These are phyloP conservation scores for Athelia psychrophila DNA, from an alignment of 1,284 basidiomycete genomes.

Conservation along the genomic window DNA sequence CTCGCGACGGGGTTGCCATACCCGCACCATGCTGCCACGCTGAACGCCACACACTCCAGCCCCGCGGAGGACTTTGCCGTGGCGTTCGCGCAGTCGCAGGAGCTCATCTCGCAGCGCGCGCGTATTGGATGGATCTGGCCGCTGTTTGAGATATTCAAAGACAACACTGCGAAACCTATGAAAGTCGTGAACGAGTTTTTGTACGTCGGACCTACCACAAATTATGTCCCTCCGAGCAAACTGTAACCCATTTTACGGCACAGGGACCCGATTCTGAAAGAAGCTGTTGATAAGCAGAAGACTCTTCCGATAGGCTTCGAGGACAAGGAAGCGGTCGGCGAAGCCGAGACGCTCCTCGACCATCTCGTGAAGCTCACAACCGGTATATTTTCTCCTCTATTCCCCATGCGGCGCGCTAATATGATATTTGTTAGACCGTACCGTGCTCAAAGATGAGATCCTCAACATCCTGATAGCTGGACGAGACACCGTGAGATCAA, in stretches of 20 bases:
- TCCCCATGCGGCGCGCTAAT: too few species aligned
- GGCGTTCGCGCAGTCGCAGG: slow-evolving; percentile 32
- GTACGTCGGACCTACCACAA: too few species aligned
- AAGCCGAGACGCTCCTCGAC: slow-evolving; percentile 32
- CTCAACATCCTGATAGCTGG: slow-evolving; percentile 50
- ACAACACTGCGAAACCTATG: slow-evolving; percentile 15
- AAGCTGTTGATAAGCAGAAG: slow-evolving; percentile 11
- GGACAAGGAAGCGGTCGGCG: slow-evolving; percentile 10
- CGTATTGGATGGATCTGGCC: slow-evolving; percentile 31
- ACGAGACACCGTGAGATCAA: slow-evolving; percentile 40
- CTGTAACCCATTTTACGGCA: too few species aligned
- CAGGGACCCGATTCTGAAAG: slow-evolving; percentile 13
- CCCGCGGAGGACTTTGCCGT: slow-evolving; percentile 20
- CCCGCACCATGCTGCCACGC: slow-evolving; percentile 3
- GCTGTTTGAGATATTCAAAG: slow-evolving; percentile 21
- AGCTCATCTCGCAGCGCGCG: slow-evolving; percentile 19
- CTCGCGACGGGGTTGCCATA: slow-evolving; percentile 17
- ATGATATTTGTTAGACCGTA: slow-evolving; percentile 22
- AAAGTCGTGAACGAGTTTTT: slow-evolving; percentile 14
- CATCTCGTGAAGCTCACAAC: slow-evolving; percentile 31
- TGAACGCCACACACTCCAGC: neutral
- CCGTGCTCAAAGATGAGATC: slow-evolving; percentile 45
- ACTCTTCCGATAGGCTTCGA: neutral
- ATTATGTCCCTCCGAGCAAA: too few species aligned
- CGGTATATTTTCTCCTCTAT: slow-evolving; percentile 8